Conservation (phyloP, 805 yeast species). For the Candida pseudoglaebosa region DNA sequence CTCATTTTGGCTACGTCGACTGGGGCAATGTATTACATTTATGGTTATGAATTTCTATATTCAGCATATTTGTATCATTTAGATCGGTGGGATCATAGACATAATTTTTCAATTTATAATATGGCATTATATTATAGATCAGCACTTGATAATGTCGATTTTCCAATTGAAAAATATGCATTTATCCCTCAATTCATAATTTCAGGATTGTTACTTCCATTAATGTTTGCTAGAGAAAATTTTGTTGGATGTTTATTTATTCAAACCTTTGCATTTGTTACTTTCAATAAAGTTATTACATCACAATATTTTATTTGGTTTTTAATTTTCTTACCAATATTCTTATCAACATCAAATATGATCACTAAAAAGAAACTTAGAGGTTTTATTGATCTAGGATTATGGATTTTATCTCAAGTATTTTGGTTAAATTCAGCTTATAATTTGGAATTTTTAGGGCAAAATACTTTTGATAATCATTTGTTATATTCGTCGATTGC, state of each 20-base stretch:
- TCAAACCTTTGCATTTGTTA: constrained; percentile 43
- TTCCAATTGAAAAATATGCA: constrained; percentile 53
- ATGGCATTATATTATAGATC: constrained; percentile 64
- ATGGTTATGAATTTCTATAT: constrained; percentile 71
- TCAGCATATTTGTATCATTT: constrained; percentile 84
- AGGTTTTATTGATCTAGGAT: constrained; percentile 39
- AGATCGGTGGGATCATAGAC: constrained; percentile 84
- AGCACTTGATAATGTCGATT: constrained; percentile 13
- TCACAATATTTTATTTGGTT: constrained; percentile 97
- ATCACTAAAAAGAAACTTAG: constrained; percentile 18
- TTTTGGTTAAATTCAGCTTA: constrained; percentile 79
- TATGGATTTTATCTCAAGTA: constrained; percentile 74
- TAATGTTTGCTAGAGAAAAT: constrained; percentile 29
- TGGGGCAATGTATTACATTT: constrained; percentile 58
- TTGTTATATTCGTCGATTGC: constrained; percentile 51
- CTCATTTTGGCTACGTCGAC: constrained; percentile 44
- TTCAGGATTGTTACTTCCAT: constrained; percentile 58
- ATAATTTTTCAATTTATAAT: constrained; percentile 88
- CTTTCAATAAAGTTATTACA: constrained; percentile 63
- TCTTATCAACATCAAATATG: constrained; percentile 43
- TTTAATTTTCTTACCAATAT: constrained; percentile 77
- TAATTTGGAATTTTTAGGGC: constrained; percentile 75
- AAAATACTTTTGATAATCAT: constrained; percentile 56
- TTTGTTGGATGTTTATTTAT: constrained; percentile 32
- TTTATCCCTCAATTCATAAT: constrained; percentile 78